phyloP scores from a whole-genome alignment of 2,329 filamentous ascomycete species.

The Fonsecaea nubica region DNA sequence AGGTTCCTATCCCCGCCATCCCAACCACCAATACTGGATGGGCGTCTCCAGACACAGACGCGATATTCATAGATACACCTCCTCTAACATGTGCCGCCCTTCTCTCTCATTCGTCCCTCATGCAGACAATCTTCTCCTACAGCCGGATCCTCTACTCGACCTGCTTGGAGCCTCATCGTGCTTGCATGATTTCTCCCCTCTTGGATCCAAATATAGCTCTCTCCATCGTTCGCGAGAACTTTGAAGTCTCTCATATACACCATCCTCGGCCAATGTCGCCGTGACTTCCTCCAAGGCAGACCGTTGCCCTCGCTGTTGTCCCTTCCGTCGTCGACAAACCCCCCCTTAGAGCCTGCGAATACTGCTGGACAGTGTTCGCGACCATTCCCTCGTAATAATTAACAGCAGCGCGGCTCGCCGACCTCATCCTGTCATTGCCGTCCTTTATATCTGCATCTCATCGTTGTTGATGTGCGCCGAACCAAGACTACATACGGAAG shows the following conservation, averaged over 20 bases:
- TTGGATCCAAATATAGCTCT: slow-evolving; percentile 37
- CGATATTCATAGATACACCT: slow-evolving; percentile 42
- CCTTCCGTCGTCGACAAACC: slow-evolving; percentile 41
- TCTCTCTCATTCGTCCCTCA: slow-evolving; percentile 39
- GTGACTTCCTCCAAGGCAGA: slow-evolving; percentile 37
- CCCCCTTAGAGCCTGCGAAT: slow-evolving; percentile 45
- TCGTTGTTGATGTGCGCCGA: slow-evolving; percentile 3
- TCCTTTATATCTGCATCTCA: slow-evolving; percentile 20
- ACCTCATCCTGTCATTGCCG: slow-evolving; percentile 25
- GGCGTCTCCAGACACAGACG: slow-evolving; percentile 36
- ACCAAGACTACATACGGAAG: slow-evolving; percentile 11
- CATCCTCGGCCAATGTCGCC: slow-evolving; percentile 36
- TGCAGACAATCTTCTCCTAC: slow-evolving; percentile 32
- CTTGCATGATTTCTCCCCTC: slow-evolving; percentile 29
- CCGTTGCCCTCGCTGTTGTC: slow-evolving; percentile 39
- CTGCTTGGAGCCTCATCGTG: slow-evolving; percentile 34
- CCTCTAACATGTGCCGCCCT: slow-evolving; percentile 30
- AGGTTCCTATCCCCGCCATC: slow-evolving; percentile 27
- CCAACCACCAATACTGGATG: slow-evolving; percentile 36
- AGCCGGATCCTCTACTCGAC: slow-evolving; percentile 31
- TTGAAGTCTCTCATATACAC: slow-evolving; percentile 35
- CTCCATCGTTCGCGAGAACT: slow-evolving; percentile 19
- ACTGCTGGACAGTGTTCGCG: slow-evolving; percentile 53
- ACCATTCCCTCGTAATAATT: slow-evolving; percentile 42
- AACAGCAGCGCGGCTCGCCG: slow-evolving; percentile 31